Conservation (phyloP, 805 yeast species). For the Metschnikowia reukaufii region DNA sequence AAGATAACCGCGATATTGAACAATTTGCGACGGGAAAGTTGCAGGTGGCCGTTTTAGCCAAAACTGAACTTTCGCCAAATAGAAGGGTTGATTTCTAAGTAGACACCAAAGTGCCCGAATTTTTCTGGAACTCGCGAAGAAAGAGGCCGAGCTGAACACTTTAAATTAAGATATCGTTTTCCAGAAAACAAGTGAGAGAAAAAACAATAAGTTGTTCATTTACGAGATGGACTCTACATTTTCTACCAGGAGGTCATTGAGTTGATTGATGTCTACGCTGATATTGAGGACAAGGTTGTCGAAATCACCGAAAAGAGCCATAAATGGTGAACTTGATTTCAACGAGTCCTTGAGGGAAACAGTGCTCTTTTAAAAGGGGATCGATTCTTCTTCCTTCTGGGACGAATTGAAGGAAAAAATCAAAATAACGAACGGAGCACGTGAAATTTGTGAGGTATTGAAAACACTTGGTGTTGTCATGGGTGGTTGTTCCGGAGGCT, state of each 20-base stretch:
- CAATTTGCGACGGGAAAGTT: conserved; percentile 11
- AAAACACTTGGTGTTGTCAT: conserved; percentile 61
- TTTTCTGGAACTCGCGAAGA: conserved; percentile 12
- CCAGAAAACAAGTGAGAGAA: conserved; percentile 28
- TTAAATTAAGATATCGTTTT: conserved; percentile 32
- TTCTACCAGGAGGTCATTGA: conserved; percentile 97
- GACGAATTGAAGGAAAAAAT: conserved; percentile 71
- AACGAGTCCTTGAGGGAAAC: conserved; percentile 73
- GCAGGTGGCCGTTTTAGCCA: conserved; percentile 14
- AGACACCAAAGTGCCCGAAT: conserved; percentile 18
- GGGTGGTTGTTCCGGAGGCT: conserved; percentile 95
- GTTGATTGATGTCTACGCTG: conserved; percentile 90
- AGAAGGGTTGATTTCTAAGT: conserved; percentile 21
- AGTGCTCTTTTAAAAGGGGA: conserved; percentile 79
- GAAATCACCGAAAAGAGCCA: conserved; percentile 88
- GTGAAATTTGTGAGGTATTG: conserved; percentile 63
- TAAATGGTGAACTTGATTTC: conserved; percentile 96
- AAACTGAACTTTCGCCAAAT: conserved; percentile 17
- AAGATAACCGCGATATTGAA: conserved; percentile 13
- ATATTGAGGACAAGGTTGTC: conserved; percentile 82
- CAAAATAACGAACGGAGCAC: conserved; percentile 81
- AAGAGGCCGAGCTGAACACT: conserved; percentile 9
- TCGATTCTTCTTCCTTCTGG: conserved; percentile 71
- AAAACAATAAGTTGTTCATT: conserved; percentile 60
- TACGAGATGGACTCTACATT: conserved; percentile 98